phyloP scores from a whole-genome alignment of 805 yeast genomes.

The Wickerhamomyces mucosus region DNA sequence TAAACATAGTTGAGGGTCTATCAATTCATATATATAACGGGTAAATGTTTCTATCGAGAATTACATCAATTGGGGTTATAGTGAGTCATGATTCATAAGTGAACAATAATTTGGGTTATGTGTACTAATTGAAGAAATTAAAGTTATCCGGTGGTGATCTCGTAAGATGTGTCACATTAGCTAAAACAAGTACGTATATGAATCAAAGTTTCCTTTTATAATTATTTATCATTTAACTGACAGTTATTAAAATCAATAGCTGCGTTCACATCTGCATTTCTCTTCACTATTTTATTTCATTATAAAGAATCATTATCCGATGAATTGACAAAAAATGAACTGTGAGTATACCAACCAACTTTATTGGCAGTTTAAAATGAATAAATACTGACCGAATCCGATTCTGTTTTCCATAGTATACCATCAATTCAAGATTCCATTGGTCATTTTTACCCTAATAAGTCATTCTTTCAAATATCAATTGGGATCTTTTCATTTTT shows the following conservation, averaged over 20 bases:
- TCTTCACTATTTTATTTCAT: slow-evolving; percentile 7
- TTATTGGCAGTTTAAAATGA: background rate
- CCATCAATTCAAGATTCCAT: slow-evolving; percentile 10
- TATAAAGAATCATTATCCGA: slow-evolving; percentile 5
- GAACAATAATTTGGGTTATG: no score
- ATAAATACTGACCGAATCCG: slow-evolving; percentile 1
- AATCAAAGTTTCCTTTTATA: no score
- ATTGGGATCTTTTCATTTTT: slow-evolving; percentile 9
- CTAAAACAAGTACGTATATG: no score
- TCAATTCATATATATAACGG: no score
- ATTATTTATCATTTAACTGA: no score
- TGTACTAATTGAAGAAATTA: no score
- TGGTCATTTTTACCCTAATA: slow-evolving; percentile 10
- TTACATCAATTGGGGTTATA: no score
- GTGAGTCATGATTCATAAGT: no score
- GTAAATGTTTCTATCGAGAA: no score
- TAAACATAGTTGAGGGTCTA: no score
- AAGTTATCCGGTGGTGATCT: background rate
- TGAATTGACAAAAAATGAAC: slow-evolving; percentile 10
- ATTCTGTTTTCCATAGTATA: slow-evolving; percentile 2
- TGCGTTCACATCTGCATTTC: slow-evolving; percentile 6
- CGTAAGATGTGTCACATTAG: background rate
- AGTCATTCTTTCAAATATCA: slow-evolving; percentile 8
- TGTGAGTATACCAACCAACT: slow-evolving; percentile 6
- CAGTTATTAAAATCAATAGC: no score